A percentile compares a stretch with the other conserved stretches of the same genome.
Evolutionary conservation across 768 basidiomycete species (phyloP).

Genomic region (Auriculariales sp.): DNA sequence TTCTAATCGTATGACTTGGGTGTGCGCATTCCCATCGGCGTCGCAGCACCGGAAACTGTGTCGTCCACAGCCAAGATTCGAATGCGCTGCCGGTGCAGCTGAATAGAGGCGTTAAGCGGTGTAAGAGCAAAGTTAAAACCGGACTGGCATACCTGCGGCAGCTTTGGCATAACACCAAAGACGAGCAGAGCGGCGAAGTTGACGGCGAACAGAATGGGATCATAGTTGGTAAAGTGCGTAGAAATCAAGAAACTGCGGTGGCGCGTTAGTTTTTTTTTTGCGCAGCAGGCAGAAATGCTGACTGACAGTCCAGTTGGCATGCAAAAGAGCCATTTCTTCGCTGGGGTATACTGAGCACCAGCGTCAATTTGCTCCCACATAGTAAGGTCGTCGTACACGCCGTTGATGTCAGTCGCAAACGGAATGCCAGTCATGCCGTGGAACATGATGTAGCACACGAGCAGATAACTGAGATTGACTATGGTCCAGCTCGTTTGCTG

Average conservation of each 20-base stretch:
- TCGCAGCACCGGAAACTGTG: slow-evolving; percentile 7
- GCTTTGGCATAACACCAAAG: slow-evolving; percentile 74
- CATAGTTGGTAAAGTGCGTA: slow-evolving; percentile 95
- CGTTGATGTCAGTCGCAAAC: slow-evolving; percentile 74
- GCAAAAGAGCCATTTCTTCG: slow-evolving; percentile 91
- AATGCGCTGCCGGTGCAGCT: slow-evolving; percentile 75
- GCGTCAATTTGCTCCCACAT: slow-evolving; percentile 99
- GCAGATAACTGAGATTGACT: slow-evolving; percentile 80
- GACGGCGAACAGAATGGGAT: slow-evolving; percentile 84
- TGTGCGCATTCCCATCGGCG: slow-evolving; percentile 7
- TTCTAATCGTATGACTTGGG: slow-evolving; percentile 8
- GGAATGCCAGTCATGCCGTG: slow-evolving; percentile 97
- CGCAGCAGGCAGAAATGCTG: slow-evolving; percentile 7
- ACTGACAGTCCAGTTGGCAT: slow-evolving; percentile 82
- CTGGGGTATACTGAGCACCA: slow-evolving; percentile 95
- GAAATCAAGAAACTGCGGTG: slow-evolving; percentile 75
- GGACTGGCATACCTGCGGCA: slow-evolving; percentile 61
- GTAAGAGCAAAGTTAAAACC: slow-evolving; percentile 7
- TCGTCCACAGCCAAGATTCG: slow-evolving; percentile 53
- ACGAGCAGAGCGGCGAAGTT: slow-evolving; percentile 66
- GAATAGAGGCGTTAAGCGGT: slow-evolving; percentile 6
- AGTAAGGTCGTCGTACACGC: slow-evolving; percentile 92
- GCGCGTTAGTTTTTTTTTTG: slow-evolving; percentile 7
- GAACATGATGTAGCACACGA: slow-evolving; percentile 96
- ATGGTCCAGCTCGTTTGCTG: slow-evolving; percentile 93